Evolutionary conservation across 192 early-diverging fungal species (phyloP).

Genomic region (Neocallimastix lanati): DNA sequence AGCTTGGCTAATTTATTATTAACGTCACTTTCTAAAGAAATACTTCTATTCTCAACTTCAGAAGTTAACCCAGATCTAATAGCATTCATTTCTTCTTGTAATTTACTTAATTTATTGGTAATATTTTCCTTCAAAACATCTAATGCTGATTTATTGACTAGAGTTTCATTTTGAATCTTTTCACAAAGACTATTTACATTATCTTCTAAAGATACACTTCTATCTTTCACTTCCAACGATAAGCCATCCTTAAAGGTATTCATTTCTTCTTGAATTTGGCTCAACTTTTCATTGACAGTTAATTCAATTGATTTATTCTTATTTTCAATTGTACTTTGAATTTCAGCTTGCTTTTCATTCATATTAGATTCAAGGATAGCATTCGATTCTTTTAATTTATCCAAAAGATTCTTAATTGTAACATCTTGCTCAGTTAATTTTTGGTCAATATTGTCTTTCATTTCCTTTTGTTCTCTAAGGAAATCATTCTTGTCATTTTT

Average conservation of each 20-base stretch:
- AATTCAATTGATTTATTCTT: neutral
- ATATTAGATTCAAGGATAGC: neutral
- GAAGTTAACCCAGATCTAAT: too few species aligned
- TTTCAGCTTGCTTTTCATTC: too few species aligned
- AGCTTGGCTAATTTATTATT: too few species aligned
- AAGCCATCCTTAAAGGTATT: neutral
- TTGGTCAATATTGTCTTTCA: neutral
- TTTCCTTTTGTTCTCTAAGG: neutral
- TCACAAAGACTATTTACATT: neutral
- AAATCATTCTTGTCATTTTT: neutral
- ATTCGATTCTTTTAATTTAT: neutral
- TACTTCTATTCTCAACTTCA: too few species aligned
- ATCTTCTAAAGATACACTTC: neutral
- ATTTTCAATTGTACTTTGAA: neutral
- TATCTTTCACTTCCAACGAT: neutral
- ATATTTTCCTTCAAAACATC: neutral
- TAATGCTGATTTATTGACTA: neutral
- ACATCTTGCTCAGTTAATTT: neutral
- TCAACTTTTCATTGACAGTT: neutral
- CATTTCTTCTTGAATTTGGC: neutral
- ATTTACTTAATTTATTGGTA: neutral
- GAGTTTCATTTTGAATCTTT: neutral
- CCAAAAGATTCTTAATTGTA: neutral
- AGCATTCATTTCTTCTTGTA: neutral
- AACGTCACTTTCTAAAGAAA: too few species aligned